Evolutionary conservation across 31 red algal species (phyloP).

Genomic region (Bonnemaisonia californica): DNA sequence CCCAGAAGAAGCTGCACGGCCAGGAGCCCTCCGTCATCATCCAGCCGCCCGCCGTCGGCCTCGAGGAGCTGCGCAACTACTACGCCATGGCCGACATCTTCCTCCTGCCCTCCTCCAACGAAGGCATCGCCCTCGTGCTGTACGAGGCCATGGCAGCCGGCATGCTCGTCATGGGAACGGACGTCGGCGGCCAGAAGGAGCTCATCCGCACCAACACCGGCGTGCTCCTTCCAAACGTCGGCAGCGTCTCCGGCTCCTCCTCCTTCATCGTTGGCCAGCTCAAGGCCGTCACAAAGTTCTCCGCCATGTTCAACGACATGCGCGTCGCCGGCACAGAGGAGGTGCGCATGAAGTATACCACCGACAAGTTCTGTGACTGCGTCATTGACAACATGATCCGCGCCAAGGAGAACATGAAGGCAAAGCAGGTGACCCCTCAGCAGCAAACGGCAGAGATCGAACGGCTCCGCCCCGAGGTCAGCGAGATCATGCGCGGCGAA

Average conservation of each 20-base stretch:
- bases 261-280: constrained; percentile 64
- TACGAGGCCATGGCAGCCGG: constrained; percentile 74
- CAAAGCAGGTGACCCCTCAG: not conserved
- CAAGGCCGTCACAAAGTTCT: constrained; percentile 50
- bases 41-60: constrained; percentile 53
- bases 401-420: constrained; percentile 39
- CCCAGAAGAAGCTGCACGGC: constrained; percentile 21
- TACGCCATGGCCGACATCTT: constrained; percentile 75
- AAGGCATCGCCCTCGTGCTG: constrained; percentile 70
- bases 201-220: constrained; percentile 57
- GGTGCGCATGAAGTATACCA: constrained; percentile 44
- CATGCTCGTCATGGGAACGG: constrained; percentile 60
- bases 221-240: constrained; percentile 43
- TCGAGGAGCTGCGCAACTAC: constrained; percentile 51
- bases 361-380: constrained; percentile 63
- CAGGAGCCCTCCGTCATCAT: constrained; percentile 38
- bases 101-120: constrained; percentile 62
- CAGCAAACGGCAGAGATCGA: constrained; percentile 26
- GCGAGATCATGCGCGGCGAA: constrained; percentile 58
- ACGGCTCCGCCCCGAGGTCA: constrained; percentile 30
- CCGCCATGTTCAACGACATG: constrained; percentile 56
- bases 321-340: constrained; percentile 38
- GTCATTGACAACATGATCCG: constrained; percentile 66
- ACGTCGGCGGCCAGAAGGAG: constrained; percentile 69
- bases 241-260: constrained; percentile 23